Evolutionary conservation across 2,329 filamentous ascomycete genomes (phyloP), one percentile per base, ranked within the genome.

Genomic region (Coleophoma crateriformis): DNA sequence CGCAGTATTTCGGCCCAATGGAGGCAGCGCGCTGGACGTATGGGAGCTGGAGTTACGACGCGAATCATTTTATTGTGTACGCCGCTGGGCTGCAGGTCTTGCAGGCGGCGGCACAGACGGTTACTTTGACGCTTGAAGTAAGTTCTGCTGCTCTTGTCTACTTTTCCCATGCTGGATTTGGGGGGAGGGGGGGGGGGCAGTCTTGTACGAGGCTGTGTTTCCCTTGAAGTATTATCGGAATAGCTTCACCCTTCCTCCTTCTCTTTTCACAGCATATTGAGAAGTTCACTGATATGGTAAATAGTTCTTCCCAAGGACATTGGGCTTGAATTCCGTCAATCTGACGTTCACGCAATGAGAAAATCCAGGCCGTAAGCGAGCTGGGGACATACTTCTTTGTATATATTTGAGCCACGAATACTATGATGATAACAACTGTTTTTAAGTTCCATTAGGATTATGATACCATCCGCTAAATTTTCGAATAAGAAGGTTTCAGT

Each of bases 11-110:
- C 1, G 74, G 75, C 0, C 68, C 73, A 2, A 59, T 83, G 20
- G 77, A 82, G 58, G 69, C 78, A 54, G 73, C 65, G 12, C 59
- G 68, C 14, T 72, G 67, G 54, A 81, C 78, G 3, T 80, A 72
- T 50, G 66, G 60, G 8, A 68, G 62, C 17, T 82, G 74, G 71
- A 72, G 73, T 45, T 81, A 71, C 66, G 73, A 77, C 51, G 67
- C 59, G 1, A 57, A 62, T 14, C 61, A 71, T 48, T 65, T 82
- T 1, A 71, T 77, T 3, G 53, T 82, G n/a, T 72, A 66, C 3
- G 61, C 68, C 0, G 61, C 65, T 2, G 72, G 72, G 0, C 59
- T 80, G 35, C 64, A 72, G 44, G 70, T 70, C 0, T 74, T 82
- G 7, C 66, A 75, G 33, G 61, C 66, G 3, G 68, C 69, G 1